These are phyloP conservation scores for Mediolabrus comicus DNA, from an alignment of 108 stramenopile genomes.

Conservation along the genomic window DNA sequence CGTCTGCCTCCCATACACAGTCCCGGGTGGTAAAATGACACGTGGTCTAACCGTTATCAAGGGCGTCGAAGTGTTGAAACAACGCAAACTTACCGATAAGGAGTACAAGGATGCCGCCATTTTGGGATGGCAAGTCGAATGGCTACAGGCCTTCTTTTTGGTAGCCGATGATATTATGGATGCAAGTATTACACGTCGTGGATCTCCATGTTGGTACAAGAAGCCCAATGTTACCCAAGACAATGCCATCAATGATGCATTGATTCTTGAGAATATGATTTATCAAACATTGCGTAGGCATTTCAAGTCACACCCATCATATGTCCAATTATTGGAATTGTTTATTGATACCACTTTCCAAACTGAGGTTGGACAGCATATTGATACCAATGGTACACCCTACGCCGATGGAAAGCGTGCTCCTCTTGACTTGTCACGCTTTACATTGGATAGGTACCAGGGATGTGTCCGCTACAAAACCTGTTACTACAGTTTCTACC, in stretches of 20 bases:
- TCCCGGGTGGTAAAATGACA: conserved; percentile 94
- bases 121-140: conserved; percentile 97
- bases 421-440: conserved; percentile 67
- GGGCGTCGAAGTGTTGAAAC: conserved; percentile 52
- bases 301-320: conserved; percentile 78
- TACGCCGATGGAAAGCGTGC: conserved; percentile 54
- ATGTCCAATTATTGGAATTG: conserved; percentile 76
- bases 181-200: conserved; percentile 93
- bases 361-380: conserved; percentile 97
- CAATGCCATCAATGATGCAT: conserved; percentile 96
- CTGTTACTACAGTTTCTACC: conserved; percentile 98
- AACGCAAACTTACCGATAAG: conserved; percentile 45
- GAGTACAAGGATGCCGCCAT: conserved; percentile 60
- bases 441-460: conserved; percentile 84
- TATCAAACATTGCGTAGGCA: conserved; percentile 84
- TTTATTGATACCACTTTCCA: conserved; percentile 86
- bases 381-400: conserved; percentile 80
- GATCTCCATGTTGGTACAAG: conserved; percentile 97
- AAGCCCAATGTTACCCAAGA: conserved; percentile 63
- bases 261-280: conserved; percentile 92
- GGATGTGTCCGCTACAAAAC: conserved; percentile 99
- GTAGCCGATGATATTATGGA: conserved; percentile 99
- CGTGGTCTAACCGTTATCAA: conserved; percentile 87
- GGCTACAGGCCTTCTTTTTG: conserved; percentile 97
- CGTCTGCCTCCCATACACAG: conserved; percentile 89